Conservation (phyloP, 2,329 filamentous ascomycete species). For the Colletotrichum camelliae region DNA sequence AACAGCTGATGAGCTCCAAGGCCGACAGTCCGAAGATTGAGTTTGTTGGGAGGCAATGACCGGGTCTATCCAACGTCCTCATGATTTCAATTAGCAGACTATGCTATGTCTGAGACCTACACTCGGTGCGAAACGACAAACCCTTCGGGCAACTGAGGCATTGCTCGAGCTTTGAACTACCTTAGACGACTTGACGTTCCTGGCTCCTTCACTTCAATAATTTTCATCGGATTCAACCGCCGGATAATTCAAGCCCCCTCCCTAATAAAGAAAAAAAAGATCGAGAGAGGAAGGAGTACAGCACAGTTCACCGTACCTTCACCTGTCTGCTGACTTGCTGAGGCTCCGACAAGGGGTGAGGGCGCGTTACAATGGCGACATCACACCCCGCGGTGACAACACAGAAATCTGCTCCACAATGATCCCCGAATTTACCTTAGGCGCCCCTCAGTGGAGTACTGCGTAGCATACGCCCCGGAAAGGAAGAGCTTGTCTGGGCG, state of each 20-base stretch:
- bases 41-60: background rate
- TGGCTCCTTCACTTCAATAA: background rate
- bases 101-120: background rate
- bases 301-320: too few relatives aligned
- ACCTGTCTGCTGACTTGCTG: background rate
- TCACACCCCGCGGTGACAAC: constrained; percentile 10
- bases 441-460: background rate
- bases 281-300: too few relatives aligned
- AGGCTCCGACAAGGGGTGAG: background rate
- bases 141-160: background rate
- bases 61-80: background rate
- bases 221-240: background rate
- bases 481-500: background rate
- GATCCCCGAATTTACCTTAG: background rate
- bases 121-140: background rate
- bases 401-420: background rate
- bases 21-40: background rate
- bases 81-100: background rate
- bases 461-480: background rate
- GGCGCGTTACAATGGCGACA: background rate
- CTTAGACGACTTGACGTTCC: background rate
- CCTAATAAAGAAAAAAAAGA: too few relatives aligned
- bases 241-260: background rate
- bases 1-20: constrained; percentile 36
- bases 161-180: background rate